These are phyloP conservation scores for Corynespora cassiicola DNA, from an alignment of 2,329 filamentous ascomycete genomes.

Conservation along the genomic window DNA sequence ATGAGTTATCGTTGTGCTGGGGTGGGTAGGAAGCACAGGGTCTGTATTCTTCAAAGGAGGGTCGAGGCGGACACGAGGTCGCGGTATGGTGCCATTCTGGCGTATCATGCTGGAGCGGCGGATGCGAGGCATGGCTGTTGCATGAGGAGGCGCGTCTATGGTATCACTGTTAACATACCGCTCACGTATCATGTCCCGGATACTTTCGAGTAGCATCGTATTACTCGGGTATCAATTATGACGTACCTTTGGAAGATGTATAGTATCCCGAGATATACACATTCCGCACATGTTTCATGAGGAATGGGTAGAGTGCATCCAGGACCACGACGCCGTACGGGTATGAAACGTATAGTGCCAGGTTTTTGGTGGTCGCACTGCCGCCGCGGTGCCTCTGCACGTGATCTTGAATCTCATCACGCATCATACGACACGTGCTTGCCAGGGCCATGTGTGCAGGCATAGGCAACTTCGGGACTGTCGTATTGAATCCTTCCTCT, in stretches of 20 bases:
- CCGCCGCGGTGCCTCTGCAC: constrained; percentile 24
- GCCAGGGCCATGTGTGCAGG: constrained; percentile 33
- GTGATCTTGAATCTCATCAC: constrained; percentile 44
- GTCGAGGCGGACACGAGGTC: constrained; percentile 25
- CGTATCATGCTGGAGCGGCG: too few relatives aligned
- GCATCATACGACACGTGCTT: constrained; percentile 40
- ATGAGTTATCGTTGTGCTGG: constrained; percentile 14
- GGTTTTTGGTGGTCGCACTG: constrained; percentile 21
- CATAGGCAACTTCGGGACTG: too few relatives aligned
- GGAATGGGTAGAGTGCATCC: constrained; percentile 45
- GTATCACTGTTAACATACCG: constrained; percentile 2
- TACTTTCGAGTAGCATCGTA: constrained; percentile 8
- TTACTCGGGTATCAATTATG: constrained; percentile 1
- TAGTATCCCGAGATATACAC: constrained; percentile 51
- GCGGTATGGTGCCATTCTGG: constrained; percentile 14
- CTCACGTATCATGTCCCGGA: constrained; percentile 19
- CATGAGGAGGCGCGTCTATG: constrained; percentile 3
- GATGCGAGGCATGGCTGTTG: constrained; percentile 4
- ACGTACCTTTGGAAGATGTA: constrained; percentile 18
- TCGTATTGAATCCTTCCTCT: constrained; percentile 2
- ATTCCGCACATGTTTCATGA: constrained; percentile 48
- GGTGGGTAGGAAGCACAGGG: constrained; percentile 18
- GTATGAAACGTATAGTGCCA: constrained; percentile 51
- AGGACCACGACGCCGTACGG: constrained; percentile 49
- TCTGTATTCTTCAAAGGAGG: constrained; percentile 12